A percentile compares a stretch with the other conserved stretches of the same genome.
Evolutionary conservation across 768 basidiomycete species (phyloP).

Genomic region (Tulasnella sp.): DNA sequence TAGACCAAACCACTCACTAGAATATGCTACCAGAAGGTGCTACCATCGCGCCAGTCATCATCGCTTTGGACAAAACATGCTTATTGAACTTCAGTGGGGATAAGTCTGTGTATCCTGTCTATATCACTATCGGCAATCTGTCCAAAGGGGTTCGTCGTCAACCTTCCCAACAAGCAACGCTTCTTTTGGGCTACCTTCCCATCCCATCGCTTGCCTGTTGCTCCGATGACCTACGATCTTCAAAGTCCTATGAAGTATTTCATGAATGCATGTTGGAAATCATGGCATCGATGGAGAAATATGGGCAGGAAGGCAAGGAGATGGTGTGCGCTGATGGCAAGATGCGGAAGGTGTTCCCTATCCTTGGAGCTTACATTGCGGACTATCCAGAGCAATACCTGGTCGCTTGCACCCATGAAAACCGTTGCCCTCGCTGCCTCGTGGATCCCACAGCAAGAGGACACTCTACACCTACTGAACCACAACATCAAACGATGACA

Average conservation of each 20-base stretch:
- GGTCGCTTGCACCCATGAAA: conserved; percentile 11
- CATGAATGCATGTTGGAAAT: conserved; percentile 29
- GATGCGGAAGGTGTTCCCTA: conserved; percentile 25
- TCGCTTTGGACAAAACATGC: conserved; percentile 37
- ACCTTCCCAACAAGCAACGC: conserved; percentile 26
- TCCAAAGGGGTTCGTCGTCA: conserved; percentile 30
- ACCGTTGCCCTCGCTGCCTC: conserved; percentile 14
- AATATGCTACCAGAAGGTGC: conserved; percentile 18
- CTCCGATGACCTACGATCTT: conserved; percentile 28
- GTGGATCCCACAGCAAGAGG: neutral
- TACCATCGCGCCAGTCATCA: conserved; percentile 33
- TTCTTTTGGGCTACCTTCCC: conserved; percentile 32
- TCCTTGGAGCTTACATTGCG: conserved; percentile 26
- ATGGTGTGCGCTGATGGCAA: conserved; percentile 30
- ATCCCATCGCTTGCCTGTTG: conserved; percentile 26
- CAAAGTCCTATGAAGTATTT: conserved; percentile 25
- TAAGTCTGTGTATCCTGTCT: conserved; percentile 36
- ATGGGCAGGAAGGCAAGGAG: conserved; percentile 25
- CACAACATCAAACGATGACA: neutral
- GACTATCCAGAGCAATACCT: conserved; percentile 19
- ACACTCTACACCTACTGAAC: neutral
- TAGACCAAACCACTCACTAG: conserved; percentile 17
- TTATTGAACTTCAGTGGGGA: conserved; percentile 28
- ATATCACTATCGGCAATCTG: conserved; percentile 34
- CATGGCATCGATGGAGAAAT: conserved; percentile 25